Evolutionary conservation across 2,329 filamentous ascomycete species (phyloP), one percentile per base, ranked within the genome.

Genomic region (Coniochaeta sp.): DNA sequence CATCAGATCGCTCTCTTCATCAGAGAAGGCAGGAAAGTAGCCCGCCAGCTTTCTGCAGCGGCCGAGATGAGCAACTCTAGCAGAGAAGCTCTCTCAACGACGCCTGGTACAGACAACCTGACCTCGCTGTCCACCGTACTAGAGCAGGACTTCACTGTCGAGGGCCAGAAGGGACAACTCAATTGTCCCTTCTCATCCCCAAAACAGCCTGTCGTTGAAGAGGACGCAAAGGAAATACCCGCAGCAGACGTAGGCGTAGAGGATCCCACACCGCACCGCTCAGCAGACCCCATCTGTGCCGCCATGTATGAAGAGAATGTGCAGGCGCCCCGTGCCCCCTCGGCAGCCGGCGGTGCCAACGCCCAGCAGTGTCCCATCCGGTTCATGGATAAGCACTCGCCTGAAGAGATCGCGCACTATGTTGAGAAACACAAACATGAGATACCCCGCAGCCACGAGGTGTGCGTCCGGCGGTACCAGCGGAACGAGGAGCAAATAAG

Each of bases 401-500:
- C 92, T 2, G 89, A 96, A 71, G 91, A 96, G 65, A 86, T 97
- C 55, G 92, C 92, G 13, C 83, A 87, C 62, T 97, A 96, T 67
- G 90, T 97, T 63, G 89, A 96, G 67, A 91, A 85, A 50, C 91
- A 96, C 72, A 96, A 96, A 67, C 91, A 97, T 69, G 88, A 96
- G 67, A 81, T 97, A 51, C 92, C 92, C 9, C 83, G 92, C 60
- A 96, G 91, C 65, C 92, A 97, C 69, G 90, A 95, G 65, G 82
- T 96, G 42, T 97, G 92, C 67, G 84, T 97, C 55, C 85, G 88
- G 63, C 82, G 91, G 52, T 96, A 96, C 65, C 89, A 95, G 69
- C 86, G 83, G 67, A 92, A 91, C 62, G 86, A 92, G 60, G 81
- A 87, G 56, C 88, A 91, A 62, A 88, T 95, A 63, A 83, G 84